Conservation (phyloP, 2,329 filamentous ascomycete genomes). For the Coccinonectria pachysandricola region DNA sequence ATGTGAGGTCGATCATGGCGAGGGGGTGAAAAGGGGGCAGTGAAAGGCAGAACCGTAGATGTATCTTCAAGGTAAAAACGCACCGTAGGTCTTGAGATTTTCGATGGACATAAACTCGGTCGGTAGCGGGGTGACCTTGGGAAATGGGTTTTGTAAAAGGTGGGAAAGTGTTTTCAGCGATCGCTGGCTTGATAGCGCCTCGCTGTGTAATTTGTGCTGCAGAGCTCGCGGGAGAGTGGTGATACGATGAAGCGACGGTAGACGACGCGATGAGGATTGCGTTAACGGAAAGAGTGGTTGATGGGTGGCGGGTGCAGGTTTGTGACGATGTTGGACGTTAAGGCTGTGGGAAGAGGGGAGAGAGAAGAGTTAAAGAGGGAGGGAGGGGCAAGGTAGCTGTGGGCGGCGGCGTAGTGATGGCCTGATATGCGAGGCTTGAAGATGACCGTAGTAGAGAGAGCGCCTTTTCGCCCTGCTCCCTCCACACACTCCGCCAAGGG, state of each 20-base stretch:
- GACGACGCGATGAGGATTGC: constrained; percentile 3
- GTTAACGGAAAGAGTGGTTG: too few relatives aligned
- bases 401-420: constrained; percentile 1
- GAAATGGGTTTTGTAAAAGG: constrained; percentile 39
- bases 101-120: constrained; percentile 96
- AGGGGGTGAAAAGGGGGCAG: not conserved
- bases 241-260: constrained; percentile 1
- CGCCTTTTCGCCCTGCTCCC: too few relatives aligned
- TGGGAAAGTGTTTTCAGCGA: constrained; percentile 34
- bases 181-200: constrained; percentile 38
- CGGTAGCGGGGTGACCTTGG: constrained; percentile 49
- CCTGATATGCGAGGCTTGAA: constrained; percentile 3
- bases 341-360: constrained; percentile 6
- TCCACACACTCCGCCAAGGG: too few relatives aligned
- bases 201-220: constrained; percentile 26
- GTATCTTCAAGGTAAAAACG: constrained; percentile 28
- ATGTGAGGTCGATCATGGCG: too few relatives aligned
- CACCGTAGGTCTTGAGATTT: constrained; percentile 95
- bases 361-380: constrained; percentile 9
- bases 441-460: too few relatives aligned
- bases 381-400: constrained; percentile 6
- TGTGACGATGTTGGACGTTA: constrained; percentile 8
- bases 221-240: constrained; percentile 4
- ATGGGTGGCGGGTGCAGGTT: too few relatives aligned
- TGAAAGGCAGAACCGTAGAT: not conserved